Evolutionary conservation across 2,329 filamentous ascomycete genomes (phyloP).

Genomic region (Aspergillus pseudoterreus): DNA sequence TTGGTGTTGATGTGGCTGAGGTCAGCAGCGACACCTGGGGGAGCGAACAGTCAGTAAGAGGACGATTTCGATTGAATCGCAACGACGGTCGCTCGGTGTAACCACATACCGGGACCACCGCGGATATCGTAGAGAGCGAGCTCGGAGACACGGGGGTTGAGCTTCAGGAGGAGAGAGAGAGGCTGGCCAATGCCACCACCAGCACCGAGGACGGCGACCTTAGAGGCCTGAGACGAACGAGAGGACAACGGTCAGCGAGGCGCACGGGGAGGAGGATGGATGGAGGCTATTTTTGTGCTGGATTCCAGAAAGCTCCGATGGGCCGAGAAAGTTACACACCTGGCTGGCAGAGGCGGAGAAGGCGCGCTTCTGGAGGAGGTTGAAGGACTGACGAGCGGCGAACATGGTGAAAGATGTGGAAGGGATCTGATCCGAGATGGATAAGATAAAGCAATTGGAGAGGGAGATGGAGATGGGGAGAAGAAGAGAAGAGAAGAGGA

Average conservation of each 20-base stretch:
- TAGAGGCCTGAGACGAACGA: constrained; percentile 67
- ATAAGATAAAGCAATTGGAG: constrained; percentile 9
- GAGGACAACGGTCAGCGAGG: constrained; percentile 12
- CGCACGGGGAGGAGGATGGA: background rate
- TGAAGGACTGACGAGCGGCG: constrained; percentile 56
- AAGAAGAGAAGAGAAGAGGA: constrained; percentile 9
- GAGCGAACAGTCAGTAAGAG: background rate
- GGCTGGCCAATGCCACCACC: constrained; percentile 98
- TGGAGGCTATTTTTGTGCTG: background rate
- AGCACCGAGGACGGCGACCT: constrained; percentile 95
- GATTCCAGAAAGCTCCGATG: constrained; percentile 5
- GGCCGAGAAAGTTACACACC: constrained; percentile 49
- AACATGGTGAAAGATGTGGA: constrained; percentile 61
- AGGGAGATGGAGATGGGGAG: constrained; percentile 5
- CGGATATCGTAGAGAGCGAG: constrained; percentile 98
- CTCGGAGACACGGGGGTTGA: constrained; percentile 90
- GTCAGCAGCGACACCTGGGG: constrained; percentile 89
- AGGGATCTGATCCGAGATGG: constrained; percentile 5
- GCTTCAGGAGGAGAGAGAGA: constrained; percentile 95
- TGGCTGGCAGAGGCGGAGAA: constrained; percentile 77
- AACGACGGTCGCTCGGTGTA: constrained; percentile 2
- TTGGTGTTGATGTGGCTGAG: constrained; percentile 99
- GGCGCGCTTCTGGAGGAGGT: constrained; percentile 67
- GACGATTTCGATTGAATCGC: background rate
- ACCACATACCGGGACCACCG: constrained; percentile 75